Evolutionary conservation across 2,329 filamentous ascomycete species (phyloP).

Genomic region (Colletotrichum spinosum): DNA sequence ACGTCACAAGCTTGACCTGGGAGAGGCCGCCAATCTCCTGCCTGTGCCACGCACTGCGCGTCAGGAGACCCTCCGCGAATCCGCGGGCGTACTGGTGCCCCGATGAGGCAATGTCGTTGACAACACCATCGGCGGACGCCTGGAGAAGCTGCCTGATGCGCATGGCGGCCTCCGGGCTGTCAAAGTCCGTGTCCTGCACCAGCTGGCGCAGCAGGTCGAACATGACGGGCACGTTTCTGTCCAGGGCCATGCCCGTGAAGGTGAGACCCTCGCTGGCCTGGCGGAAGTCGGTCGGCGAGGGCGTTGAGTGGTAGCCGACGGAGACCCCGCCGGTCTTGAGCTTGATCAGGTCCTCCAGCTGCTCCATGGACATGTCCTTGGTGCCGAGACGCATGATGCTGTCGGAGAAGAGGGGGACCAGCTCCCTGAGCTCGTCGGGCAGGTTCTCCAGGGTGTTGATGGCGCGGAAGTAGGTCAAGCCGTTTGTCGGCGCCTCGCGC

Average conservation of each 20-base stretch:
- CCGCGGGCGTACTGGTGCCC: constrained; percentile 89
- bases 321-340: constrained; percentile 93
- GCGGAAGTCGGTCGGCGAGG: constrained; percentile 78
- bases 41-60: constrained; percentile 75
- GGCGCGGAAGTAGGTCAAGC: constrained; percentile 94
- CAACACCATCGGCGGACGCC: constrained; percentile 86
- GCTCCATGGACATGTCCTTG: constrained; percentile 87
- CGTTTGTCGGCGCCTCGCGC: constrained; percentile 94
- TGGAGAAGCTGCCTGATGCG: constrained; percentile 90
- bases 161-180: constrained; percentile 81
- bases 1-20: constrained; percentile 86
- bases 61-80: constrained; percentile 84
- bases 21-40: constrained; percentile 93
- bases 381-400: constrained; percentile 94
- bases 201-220: constrained; percentile 85
- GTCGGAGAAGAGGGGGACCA: constrained; percentile 92
- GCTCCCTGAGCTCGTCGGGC: constrained; percentile 83
- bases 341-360: constrained; percentile 95
- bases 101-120: constrained; percentile 91
- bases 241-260: constrained; percentile 87
- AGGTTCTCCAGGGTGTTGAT: constrained; percentile 84
- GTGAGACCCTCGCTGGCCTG: constrained; percentile 83
- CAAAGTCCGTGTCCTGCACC: constrained; percentile 90
- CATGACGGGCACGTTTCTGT: constrained; percentile 92
- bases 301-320: constrained; percentile 84